Evolutionary conservation across 345 rosid species (phyloP).

Genomic region (Psidium guajava): DNA sequence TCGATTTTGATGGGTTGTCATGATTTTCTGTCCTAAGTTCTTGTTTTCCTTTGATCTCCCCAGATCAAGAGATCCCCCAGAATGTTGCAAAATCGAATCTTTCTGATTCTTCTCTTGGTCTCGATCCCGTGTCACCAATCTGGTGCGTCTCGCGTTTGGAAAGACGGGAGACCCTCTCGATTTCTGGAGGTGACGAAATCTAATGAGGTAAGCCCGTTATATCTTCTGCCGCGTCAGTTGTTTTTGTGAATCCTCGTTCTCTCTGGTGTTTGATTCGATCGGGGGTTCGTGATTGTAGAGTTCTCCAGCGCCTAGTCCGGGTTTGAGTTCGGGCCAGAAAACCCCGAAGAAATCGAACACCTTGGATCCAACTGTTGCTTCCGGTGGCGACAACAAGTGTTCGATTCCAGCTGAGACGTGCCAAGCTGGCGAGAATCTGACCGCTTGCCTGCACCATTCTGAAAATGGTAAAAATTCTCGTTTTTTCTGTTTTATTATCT

Average conservation of each 20-base stretch:
- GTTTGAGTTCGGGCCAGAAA: background rate
- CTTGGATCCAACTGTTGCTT: background rate
- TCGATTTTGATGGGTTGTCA: background rate
- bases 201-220: background rate
- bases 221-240: background rate
- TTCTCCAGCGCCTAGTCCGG: slow-evolving; percentile 4
- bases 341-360: background rate
- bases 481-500: background rate
- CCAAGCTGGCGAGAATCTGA: background rate
- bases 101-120: background rate
- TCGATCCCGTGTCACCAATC: background rate
- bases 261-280: background rate
- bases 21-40: background rate
- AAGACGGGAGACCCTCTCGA: background rate
- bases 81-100: background rate
- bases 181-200: background rate
- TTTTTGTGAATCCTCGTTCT: background rate
- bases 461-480: background rate
- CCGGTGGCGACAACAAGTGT: background rate
- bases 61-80: background rate
- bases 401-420: background rate
- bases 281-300: background rate
- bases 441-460: background rate
- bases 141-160: background rate
- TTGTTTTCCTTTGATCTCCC: background rate